A percentile compares a stretch with the other conserved stretches of the same genome.
These are phyloP conservation scores for Trapa bicornis DNA, from an alignment of 345 rosid genomes.

Conservation along the genomic window DNA sequence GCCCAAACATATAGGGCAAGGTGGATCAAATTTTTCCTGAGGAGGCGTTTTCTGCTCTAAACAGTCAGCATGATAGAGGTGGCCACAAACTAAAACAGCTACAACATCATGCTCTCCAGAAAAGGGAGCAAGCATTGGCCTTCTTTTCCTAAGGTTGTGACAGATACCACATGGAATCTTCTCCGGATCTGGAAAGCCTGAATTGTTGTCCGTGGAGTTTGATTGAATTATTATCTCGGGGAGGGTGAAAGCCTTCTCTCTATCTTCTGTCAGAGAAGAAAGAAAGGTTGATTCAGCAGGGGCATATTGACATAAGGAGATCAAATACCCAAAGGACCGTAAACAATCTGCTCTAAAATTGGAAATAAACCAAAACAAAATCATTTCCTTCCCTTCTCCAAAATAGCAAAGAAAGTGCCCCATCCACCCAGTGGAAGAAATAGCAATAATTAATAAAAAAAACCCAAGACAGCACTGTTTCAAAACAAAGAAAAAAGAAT, in stretches of 20 bases:
- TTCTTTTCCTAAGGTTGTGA: conserved; percentile 35
- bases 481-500: no score
- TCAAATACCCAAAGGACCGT: neutral
- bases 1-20: conserved; percentile 35
- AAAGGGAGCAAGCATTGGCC: conserved; percentile 25
- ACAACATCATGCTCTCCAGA: conserved; percentile 31
- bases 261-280: conserved; percentile 20
- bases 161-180: conserved; percentile 46
- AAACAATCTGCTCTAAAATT: neutral
- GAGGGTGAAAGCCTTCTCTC: conserved; percentile 24
- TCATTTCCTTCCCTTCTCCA: neutral
- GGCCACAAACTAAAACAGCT: conserved; percentile 57
- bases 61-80: conserved; percentile 54
- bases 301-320: neutral
- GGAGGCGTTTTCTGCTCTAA: conserved; percentile 35
- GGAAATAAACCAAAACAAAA: neutral
- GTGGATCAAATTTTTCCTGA: conserved; percentile 38
- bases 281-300: neutral
- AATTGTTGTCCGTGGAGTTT: conserved; percentile 22
- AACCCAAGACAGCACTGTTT: no score
- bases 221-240: conserved; percentile 38
- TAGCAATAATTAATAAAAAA: no score
- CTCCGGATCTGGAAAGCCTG: conserved; percentile 19
- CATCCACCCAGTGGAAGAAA: neutral
- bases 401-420: neutral